Evolutionary conservation across 129 eudicot species (phyloP).

Genomic region (Smallanthus sonchifolius): DNA sequence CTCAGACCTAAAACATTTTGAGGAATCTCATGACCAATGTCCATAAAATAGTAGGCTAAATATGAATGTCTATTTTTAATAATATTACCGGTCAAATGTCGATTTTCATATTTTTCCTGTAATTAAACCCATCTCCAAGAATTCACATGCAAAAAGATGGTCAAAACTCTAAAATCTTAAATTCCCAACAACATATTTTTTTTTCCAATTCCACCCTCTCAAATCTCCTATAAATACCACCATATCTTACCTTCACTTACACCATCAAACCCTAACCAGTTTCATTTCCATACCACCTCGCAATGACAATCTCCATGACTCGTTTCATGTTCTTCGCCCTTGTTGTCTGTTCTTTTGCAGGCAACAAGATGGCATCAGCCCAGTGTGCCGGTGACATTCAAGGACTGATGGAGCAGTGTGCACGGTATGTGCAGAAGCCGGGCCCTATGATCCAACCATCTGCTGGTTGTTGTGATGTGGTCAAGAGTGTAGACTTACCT

Average conservation of each 20-base stretch:
- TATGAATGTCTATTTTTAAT: no score
- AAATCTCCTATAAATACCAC: slow-evolving; percentile 21
- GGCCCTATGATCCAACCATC: slow-evolving; percentile 50
- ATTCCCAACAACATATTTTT: not conserved
- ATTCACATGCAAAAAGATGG: not conserved
- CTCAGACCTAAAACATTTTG: no score
- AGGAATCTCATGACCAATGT: no score
- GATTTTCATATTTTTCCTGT: no score
- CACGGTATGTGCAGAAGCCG: slow-evolving; percentile 38
- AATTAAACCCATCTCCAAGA: not conserved
- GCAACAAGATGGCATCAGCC: slow-evolving; percentile 25
- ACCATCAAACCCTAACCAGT: slow-evolving; percentile 6
- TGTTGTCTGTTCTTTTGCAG: not conserved
- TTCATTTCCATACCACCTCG: not conserved
- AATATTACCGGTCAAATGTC: no score
- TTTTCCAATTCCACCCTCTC: slow-evolving; percentile 17
- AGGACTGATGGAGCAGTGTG: slow-evolving; percentile 54
- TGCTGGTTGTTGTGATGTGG: slow-evolving; percentile 49
- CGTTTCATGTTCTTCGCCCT: slow-evolving; percentile 8
- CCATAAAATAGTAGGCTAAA: no score
- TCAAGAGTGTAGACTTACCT: slow-evolving; percentile 38
- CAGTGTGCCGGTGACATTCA: slow-evolving; percentile 56
- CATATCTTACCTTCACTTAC: not conserved
- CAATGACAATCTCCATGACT: slow-evolving; percentile 19
- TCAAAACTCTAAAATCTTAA: not conserved